These are phyloP conservation scores for Austroboletus olivaceoglutinosus DNA, from an alignment of 1,284 basidiomycete species.

Conservation along the genomic window DNA sequence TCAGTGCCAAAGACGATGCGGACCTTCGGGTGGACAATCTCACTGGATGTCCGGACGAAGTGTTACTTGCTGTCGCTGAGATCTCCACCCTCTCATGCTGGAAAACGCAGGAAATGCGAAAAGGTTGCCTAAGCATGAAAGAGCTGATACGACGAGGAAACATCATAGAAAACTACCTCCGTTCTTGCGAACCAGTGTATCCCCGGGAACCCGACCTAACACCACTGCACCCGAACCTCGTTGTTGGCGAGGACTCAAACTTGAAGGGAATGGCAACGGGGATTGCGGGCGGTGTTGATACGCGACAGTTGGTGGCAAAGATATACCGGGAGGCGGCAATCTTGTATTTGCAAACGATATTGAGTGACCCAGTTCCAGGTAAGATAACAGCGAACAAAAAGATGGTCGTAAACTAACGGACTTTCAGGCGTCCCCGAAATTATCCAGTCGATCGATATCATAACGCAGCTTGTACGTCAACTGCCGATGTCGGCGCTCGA, in stretches of 20 bases:
- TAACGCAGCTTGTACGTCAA: slow-evolving; percentile 52
- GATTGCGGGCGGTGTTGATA: slow-evolving; percentile 37
- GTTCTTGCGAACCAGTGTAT: slow-evolving; percentile 35
- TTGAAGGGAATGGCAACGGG: slow-evolving; percentile 24
- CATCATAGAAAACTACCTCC: slow-evolving; percentile 61
- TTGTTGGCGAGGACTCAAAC: slow-evolving; percentile 26
- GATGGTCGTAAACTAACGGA: slow-evolving; percentile 14
- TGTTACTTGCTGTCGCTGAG: slow-evolving; percentile 72
- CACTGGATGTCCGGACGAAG: slow-evolving; percentile 73
- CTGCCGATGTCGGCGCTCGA: slow-evolving; percentile 59
- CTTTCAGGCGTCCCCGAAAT: slow-evolving; percentile 72
- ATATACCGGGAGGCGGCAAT: slow-evolving; percentile 68
- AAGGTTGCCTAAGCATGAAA: slow-evolving; percentile 62
- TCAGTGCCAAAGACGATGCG: slow-evolving; percentile 27
- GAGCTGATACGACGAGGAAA: slow-evolving; percentile 68
- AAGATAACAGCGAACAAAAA: slow-evolving; percentile 14
- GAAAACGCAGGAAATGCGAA: slow-evolving; percentile 61
- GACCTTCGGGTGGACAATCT: slow-evolving; percentile 60
- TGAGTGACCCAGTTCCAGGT: slow-evolving; percentile 68
- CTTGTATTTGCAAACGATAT: slow-evolving; percentile 68
- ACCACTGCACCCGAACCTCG: slow-evolving; percentile 41
- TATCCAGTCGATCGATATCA: slow-evolving; percentile 48
- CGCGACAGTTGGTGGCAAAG: slow-evolving; percentile 48
- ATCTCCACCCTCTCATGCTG: slow-evolving; percentile 71
- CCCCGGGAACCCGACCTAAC: slow-evolving; percentile 34